Percentiles rank a stretch among this genome's conserved stretches.
These are phyloP conservation scores for Closterium sp. DNA, from an alignment of 139 green algal genomes.

Conservation along the genomic window DNA sequence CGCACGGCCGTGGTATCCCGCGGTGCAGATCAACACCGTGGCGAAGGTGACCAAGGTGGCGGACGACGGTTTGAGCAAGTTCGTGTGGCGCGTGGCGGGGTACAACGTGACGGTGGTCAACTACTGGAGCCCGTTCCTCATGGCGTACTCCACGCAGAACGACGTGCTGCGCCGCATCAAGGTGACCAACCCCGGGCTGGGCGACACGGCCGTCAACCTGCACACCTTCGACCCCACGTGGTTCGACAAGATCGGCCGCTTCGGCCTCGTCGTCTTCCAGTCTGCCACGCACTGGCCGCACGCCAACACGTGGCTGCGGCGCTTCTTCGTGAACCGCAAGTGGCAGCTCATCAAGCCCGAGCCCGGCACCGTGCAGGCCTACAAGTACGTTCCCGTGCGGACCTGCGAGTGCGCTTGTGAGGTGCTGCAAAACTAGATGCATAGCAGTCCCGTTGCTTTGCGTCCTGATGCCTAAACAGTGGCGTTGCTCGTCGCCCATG, in stretches of 20 bases:
- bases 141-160: not conserved
- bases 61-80: not conserved
- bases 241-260: not conserved
- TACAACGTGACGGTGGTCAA: not conserved
- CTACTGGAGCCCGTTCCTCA: not conserved
- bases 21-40: not conserved
- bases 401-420: no score
- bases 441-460: no score
- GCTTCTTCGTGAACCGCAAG: not conserved
- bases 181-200: not conserved
- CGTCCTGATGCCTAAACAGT: no score
- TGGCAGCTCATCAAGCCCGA: slow-evolving; percentile 2
- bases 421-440: no score
- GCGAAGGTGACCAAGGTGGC: not conserved
- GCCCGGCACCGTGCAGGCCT: not conserved
- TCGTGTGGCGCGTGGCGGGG: not conserved
- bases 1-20: no score
- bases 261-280: not conserved
- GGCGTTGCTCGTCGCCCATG: no score
- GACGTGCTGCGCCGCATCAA: not conserved
- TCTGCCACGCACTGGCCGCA: not conserved
- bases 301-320: not conserved
- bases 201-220: not conserved
- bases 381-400: not conserved
- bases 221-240: not conserved